Evolutionary conservation across 2,329 filamentous ascomycete species (phyloP).

Genomic region (Nemania sp.): DNA sequence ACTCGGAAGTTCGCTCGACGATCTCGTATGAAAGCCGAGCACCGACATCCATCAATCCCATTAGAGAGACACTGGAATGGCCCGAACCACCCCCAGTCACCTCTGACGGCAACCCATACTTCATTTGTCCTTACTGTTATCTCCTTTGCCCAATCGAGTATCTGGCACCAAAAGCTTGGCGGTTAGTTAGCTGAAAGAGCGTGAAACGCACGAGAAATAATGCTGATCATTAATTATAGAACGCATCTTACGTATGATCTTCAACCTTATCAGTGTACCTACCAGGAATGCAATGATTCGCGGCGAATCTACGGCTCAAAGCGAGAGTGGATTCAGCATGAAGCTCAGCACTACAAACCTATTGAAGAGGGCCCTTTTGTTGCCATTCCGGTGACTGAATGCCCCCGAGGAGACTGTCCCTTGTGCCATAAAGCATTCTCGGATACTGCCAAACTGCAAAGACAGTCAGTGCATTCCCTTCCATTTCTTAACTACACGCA

Average conservation of each 20-base stretch:
- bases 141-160: background rate
- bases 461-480: too few relatives aligned
- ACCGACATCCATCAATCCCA: background rate
- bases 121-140: background rate
- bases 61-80: background rate
- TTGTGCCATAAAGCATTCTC: too few relatives aligned
- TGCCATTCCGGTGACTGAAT: too few relatives aligned
- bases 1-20: background rate
- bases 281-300: conserved; percentile 23
- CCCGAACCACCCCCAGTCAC: background rate
- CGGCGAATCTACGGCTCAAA: conserved; percentile 19
- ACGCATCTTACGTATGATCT: conserved; percentile 25
- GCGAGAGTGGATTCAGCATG: conserved; percentile 25
- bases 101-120: background rate
- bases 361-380: too few relatives aligned
- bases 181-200: too few relatives aligned
- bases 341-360: conserved; percentile 25
- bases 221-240: too few relatives aligned
- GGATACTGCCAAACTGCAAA: too few relatives aligned
- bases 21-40: background rate
- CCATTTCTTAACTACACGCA: too few relatives aligned
- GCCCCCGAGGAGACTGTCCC: too few relatives aligned
- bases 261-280: conserved; percentile 28
- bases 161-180: background rate
- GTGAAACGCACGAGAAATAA: too few relatives aligned